Evolutionary conservation across 371 early-diverging fungal species (phyloP).

Genomic region (Rhizomucor miehei): DNA sequence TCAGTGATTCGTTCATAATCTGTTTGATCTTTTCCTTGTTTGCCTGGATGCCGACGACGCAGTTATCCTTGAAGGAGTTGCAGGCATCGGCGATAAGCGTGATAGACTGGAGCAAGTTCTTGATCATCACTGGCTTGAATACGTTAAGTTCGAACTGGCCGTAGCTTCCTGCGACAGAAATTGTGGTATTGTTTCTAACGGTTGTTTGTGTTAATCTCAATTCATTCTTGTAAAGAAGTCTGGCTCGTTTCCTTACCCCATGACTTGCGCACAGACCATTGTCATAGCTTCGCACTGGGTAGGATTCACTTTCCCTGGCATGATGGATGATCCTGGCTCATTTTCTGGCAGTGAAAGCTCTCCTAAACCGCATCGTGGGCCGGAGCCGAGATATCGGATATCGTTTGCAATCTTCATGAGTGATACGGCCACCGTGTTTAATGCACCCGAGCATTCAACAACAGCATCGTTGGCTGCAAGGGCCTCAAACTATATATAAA

Average conservation of each 20-base stretch:
- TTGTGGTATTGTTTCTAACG: constrained; percentile 73
- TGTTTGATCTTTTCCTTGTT: constrained; percentile 72
- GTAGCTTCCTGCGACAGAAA: constrained; percentile 79
- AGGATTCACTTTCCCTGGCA: constrained; percentile 94
- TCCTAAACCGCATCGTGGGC: constrained; percentile 90
- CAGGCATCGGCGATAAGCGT: constrained; percentile 77
- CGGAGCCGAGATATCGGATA: constrained; percentile 85
- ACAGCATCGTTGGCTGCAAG: constrained; percentile 89
- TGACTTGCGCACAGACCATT: constrained; percentile 90
- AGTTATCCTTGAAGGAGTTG: constrained; percentile 79
- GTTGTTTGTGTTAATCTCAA: background rate
- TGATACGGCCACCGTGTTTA: constrained; percentile 83
- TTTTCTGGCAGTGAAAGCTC: constrained; percentile 86
- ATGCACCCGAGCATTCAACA: constrained; percentile 82
- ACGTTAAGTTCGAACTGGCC: constrained; percentile 95
- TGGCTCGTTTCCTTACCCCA: constrained; percentile 24
- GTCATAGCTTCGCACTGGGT: constrained; percentile 94
- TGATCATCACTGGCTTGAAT: constrained; percentile 90
- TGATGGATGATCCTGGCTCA: constrained; percentile 91
- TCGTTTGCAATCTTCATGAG: constrained; percentile 93
- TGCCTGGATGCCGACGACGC: constrained; percentile 80
- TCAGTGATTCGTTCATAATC: constrained; percentile 75
- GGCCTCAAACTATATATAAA: constrained; percentile 67
- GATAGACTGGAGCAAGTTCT: constrained; percentile 80
- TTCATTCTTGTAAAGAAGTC: background rate